Base-by-base conservation (phyloP, 2,329 filamentous ascomycete species). In the Aspergillus novoparasiticus region DNA sequence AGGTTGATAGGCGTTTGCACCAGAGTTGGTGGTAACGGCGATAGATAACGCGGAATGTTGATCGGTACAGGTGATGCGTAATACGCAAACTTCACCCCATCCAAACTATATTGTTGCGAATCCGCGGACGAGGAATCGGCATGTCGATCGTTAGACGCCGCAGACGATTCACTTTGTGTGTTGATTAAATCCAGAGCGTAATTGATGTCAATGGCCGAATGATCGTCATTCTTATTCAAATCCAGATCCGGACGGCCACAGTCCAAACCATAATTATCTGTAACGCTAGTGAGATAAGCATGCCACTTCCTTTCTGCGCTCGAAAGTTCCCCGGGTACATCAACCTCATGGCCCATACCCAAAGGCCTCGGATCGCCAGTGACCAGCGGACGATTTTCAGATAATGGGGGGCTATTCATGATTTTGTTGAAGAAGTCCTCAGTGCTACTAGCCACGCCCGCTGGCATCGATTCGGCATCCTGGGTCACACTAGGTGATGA, bases 1-100 rank as follows among this genome's bases (percentile, higher is more conserved):
- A 95, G 77, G 71, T 95, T 94, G 86, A 94, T 94, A 1, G 88
- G 90, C 69, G 92, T 94, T 43, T 90, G 86, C 50, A 85, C 78
- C 34, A 93, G 79, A 11, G 85, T 79, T 4, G 79, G 70, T 5
- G 87, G 87, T 26, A 90, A 73, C 3, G 83, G 83, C 61, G 83
- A 86, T 36, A 89, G 74, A 58, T 82, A 82, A 64, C 84, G 84
- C 3, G 86, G 83, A 28, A 89, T 87, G 63, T 83, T 84, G 66
- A 94, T 88, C 0, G 85, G 80, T 0, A 93, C 89, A 0, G 89
- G 88, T 41, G 86, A 85, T 14, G 84, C 83, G 76, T 94, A 94
- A 71, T 94, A 94, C 2, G 87, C 87, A 14, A 85, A 85, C 39
- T 82, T 83, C 46, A 85, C 84, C 65, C 87, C 86, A 9, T 83